These are phyloP conservation scores for Gracilaria vermiculophylla DNA, from an alignment of 23 red algal genomes.

Conservation along the genomic window DNA sequence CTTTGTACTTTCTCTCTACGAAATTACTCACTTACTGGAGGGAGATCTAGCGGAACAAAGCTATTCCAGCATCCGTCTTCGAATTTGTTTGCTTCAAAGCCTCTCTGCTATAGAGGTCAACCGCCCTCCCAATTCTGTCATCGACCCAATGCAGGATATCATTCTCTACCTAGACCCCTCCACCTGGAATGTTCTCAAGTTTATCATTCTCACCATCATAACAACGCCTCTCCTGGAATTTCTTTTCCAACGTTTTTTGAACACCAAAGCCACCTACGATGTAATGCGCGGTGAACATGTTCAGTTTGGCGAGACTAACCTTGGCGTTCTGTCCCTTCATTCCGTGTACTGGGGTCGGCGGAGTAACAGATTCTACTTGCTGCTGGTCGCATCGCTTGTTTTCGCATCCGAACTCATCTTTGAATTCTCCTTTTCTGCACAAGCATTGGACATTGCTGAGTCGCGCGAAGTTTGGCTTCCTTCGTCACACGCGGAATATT, in stretches of 20 bases:
- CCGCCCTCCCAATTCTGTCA: background rate
- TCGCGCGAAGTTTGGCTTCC: slow-evolving; percentile 12
- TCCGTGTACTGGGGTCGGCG: background rate
- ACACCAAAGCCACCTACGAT: slow-evolving; percentile 2
- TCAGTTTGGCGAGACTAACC: background rate
- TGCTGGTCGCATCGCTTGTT: background rate
- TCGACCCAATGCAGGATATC: slow-evolving; percentile 12
- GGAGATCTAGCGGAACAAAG: no score
- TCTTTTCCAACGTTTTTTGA: background rate
- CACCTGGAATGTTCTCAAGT: slow-evolving; percentile 8
- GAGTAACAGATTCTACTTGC: background rate
- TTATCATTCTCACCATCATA: slow-evolving; percentile 16
- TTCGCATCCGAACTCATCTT: background rate
- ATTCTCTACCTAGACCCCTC: slow-evolving; percentile 6
- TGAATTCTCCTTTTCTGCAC: background rate
- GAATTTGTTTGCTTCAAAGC: no score
- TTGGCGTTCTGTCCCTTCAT: background rate
- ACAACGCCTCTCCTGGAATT: background rate
- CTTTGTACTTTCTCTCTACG: no score
- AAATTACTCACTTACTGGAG: no score
- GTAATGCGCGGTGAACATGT: background rate
- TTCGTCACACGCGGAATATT: background rate
- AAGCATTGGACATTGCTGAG: background rate
- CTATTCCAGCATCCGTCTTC: background rate
- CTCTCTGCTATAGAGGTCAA: background rate